A percentile compares a stretch with the other conserved stretches of the same genome.
These are phyloP conservation scores for Sphagnum contortum DNA, from an alignment of 225 moss, liverwort and hornwort genomes.

Conservation along the genomic window DNA sequence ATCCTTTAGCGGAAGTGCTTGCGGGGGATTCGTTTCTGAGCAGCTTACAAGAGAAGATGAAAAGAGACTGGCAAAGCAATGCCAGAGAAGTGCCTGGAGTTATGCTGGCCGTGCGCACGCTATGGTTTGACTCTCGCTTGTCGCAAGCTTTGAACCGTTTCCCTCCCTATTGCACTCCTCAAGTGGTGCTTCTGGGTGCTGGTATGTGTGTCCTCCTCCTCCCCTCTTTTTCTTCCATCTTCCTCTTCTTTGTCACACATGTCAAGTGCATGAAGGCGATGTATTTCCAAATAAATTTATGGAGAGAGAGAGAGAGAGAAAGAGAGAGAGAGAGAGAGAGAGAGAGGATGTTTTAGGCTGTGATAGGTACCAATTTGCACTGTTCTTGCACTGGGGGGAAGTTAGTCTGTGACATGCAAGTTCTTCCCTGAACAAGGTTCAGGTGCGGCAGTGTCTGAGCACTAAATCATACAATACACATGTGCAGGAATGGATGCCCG, in stretches of 20 bases:
- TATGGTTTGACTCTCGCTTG: conserved; percentile 68
- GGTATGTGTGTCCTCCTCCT: conserved; percentile 36
- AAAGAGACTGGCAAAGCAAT: conserved; percentile 39
- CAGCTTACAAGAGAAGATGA: conserved; percentile 53
- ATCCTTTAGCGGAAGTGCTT: conserved; percentile 63
- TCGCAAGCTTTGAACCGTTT: conserved; percentile 47
- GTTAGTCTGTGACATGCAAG: neutral
- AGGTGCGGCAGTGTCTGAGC: too few relatives aligned
- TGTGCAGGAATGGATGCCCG: conserved; percentile 79
- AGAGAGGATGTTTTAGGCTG: too few relatives aligned
- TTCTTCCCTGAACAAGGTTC: neutral
- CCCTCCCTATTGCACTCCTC: conserved; percentile 22
- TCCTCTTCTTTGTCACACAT: neutral
- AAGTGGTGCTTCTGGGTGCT: conserved; percentile 71
- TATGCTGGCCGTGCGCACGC: conserved; percentile 76
- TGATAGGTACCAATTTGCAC: too few relatives aligned
- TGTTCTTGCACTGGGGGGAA: neutral
- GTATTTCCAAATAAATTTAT: too few relatives aligned
- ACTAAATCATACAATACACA: too few relatives aligned
- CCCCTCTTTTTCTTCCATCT: neutral
- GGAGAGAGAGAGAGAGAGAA: too few relatives aligned
- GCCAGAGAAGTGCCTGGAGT: conserved; percentile 66
- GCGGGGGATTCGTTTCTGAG: conserved; percentile 45
- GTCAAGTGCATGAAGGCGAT: neutral
- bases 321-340: too few relatives aligned